These are phyloP conservation scores for Camellia lanceoleosa DNA, from an alignment of 148 eudicot species.

Conservation along the genomic window DNA sequence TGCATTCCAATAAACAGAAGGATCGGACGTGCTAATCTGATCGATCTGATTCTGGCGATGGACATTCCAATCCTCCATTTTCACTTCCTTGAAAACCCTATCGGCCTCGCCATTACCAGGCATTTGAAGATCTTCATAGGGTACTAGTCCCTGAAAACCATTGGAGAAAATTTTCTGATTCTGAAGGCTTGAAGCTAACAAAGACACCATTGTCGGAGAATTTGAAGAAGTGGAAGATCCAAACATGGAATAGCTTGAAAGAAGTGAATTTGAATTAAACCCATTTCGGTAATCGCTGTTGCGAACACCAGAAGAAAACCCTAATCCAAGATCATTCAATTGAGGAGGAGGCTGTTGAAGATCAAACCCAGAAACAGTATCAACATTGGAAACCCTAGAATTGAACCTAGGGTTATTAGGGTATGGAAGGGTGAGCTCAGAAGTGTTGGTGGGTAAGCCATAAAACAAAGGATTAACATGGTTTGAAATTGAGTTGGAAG, in stretches of 20 bases:
- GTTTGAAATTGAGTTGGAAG: background rate
- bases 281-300: background rate
- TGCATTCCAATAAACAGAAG: constrained; percentile 47
- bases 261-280: constrained; percentile 29
- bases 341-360: constrained; percentile 25
- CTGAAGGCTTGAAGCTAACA: constrained; percentile 36
- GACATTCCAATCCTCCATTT: constrained; percentile 33
- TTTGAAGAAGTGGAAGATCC: constrained; percentile 23
- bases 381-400: constrained; percentile 22
- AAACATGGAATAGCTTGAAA: constrained; percentile 30
- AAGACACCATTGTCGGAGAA: constrained; percentile 41
- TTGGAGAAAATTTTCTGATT: constrained; percentile 22
- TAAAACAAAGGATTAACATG: constrained; percentile 17
- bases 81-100: constrained; percentile 31
- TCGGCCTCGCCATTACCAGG: constrained; percentile 14
- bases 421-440: constrained; percentile 33
- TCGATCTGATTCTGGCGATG: constrained; percentile 28
- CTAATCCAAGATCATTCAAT: constrained; percentile 46
- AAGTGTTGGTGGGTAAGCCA: constrained; percentile 20
- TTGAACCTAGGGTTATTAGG: constrained; percentile 26
- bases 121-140: constrained; percentile 40
- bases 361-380: constrained; percentile 27
- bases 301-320: constrained; percentile 26
- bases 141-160: constrained; percentile 35
- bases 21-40: constrained; percentile 38